Conservation (phyloP, 305 asterid species). For the Fraxinus sp. region DNA sequence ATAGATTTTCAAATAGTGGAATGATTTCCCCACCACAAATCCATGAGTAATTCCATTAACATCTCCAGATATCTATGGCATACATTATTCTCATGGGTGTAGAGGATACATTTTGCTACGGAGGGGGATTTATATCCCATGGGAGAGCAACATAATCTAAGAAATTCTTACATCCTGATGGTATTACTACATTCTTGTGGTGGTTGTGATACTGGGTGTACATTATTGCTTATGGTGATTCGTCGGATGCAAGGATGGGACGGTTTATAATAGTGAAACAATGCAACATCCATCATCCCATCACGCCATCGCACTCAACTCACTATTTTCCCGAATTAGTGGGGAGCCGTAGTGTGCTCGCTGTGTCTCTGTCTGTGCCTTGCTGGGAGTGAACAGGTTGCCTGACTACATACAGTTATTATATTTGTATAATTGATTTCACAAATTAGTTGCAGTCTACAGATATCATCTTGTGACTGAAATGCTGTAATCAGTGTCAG, state of each 20-base stretch:
- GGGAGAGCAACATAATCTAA: not conserved
- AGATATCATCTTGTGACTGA: not conserved
- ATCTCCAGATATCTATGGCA: not conserved
- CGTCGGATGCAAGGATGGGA: too few relatives aligned
- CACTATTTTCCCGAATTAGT: not conserved
- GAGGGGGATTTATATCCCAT: not conserved
- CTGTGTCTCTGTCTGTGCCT: too few relatives aligned
- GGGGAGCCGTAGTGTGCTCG: not conserved
- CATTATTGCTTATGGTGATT: not conserved
- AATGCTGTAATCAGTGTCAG: not conserved
- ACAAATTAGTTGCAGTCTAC: not conserved
- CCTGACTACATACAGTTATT: not conserved
- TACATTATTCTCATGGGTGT: not conserved
- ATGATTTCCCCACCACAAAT: not conserved
- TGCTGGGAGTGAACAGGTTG: not conserved
- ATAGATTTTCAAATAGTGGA: constrained; percentile 3
- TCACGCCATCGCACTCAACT: not conserved
- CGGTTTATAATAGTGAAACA: too few relatives aligned
- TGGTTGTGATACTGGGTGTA: not conserved
- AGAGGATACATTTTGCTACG: not conserved
- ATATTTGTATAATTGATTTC: not conserved
- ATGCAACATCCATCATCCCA: not conserved
- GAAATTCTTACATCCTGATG: not conserved
- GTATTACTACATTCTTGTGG: not conserved
- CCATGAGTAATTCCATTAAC: not conserved